A percentile compares a stretch with the other conserved stretches of the same genome.
These are phyloP conservation scores for Candida railenensis DNA, from an alignment of 805 yeast species.

Conservation along the genomic window DNA sequence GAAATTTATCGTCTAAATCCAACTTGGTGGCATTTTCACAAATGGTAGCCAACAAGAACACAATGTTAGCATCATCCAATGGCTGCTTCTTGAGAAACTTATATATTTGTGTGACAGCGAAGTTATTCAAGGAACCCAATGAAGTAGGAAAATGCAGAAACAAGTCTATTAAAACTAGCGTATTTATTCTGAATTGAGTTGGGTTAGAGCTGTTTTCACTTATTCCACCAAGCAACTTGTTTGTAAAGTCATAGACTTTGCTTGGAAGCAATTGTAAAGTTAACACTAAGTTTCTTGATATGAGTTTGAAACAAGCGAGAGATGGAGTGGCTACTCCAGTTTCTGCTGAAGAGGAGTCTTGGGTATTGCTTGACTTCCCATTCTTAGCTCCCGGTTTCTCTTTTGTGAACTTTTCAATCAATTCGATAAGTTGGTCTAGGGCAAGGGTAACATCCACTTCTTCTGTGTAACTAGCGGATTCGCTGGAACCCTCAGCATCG, in stretches of 20 bases:
- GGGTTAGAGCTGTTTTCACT: constrained; percentile 15
- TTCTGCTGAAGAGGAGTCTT: neutral
- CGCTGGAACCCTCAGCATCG: neutral
- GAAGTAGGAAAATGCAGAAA: constrained; percentile 37
- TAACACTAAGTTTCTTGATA: constrained; percentile 26
- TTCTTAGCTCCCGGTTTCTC: constrained; percentile 2
- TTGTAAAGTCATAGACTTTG: constrained; percentile 37
- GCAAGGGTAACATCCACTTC: neutral
- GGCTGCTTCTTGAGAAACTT: constrained; percentile 38
- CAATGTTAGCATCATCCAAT: constrained; percentile 19
- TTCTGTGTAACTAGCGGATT: neutral
- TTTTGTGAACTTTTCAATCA: constrained; percentile 12
- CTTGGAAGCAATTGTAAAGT: constrained; percentile 30
- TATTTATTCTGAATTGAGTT: constrained; percentile 20
- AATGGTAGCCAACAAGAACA: constrained; percentile 29
- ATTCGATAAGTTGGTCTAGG: neutral
- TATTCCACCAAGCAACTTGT: constrained; percentile 17
- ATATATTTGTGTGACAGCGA: constrained; percentile 33
- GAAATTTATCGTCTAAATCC: constrained; percentile 41
- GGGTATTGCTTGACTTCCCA: neutral
- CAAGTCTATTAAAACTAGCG: constrained; percentile 35
- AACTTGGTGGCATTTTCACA: constrained; percentile 33
- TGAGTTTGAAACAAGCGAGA: constrained; percentile 22
- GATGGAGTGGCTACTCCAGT: constrained; percentile 6
- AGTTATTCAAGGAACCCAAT: constrained; percentile 33